phyloP scores from a whole-genome alignment of 1,284 basidiomycete species.

The Marasmius sp. region DNA sequence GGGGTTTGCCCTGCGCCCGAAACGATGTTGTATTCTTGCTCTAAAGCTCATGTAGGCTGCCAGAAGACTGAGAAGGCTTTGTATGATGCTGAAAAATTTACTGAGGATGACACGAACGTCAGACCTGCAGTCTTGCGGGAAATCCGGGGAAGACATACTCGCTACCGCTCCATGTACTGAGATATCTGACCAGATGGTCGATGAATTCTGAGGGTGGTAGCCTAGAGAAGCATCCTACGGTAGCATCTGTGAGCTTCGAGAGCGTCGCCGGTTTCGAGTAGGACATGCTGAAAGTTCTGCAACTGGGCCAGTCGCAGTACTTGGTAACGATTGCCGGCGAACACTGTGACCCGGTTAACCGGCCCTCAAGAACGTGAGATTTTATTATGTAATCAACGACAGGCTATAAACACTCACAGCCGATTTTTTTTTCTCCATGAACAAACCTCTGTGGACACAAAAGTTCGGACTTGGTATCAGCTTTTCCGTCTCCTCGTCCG shows the following conservation, averaged over 20 bases:
- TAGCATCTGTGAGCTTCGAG: constrained; percentile 53
- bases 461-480: constrained; percentile 82
- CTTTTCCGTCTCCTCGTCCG: constrained; percentile 81
- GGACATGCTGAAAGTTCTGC: constrained; percentile 32
- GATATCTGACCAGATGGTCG: constrained; percentile 69
- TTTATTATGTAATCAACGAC: neutral
- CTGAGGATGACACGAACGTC: constrained; percentile 34
- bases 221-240: constrained; percentile 60
- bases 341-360: neutral
- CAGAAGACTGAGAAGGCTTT: constrained; percentile 69
- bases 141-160: constrained; percentile 55
- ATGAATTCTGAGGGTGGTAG: constrained; percentile 61
- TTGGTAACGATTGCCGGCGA: neutral
- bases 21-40: constrained; percentile 63
- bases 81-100: constrained; percentile 74
- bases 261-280: constrained; percentile 34
- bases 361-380: neutral
- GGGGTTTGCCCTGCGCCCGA: constrained; percentile 51
- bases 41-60: constrained; percentile 64
- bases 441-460: constrained; percentile 77
- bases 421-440: constrained; percentile 30
- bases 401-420: constrained; percentile 23
- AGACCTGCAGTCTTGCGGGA: neutral
- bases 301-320: too few relatives aligned
- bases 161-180: constrained; percentile 80